A percentile compares a stretch with the other conserved stretches of the same genome.
These are phyloP conservation scores for Dissoconium aciculare DNA, from an alignment of 2,329 filamentous ascomycete species.

Conservation along the genomic window DNA sequence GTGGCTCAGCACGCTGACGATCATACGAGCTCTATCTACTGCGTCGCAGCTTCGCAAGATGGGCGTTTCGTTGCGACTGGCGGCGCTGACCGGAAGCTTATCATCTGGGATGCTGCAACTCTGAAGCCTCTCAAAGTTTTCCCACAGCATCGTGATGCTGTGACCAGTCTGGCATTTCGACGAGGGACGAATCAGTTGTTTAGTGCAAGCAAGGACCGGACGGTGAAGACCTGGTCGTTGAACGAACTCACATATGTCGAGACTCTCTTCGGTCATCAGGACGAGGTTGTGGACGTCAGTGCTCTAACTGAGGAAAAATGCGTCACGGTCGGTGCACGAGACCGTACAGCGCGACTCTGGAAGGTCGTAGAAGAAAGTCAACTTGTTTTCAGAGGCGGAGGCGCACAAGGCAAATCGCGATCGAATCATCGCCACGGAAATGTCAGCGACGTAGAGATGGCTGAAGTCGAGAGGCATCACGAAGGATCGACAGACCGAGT, in stretches of 20 bases:
- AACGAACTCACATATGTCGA: constrained; percentile 89
- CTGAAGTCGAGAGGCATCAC: constrained; percentile 35
- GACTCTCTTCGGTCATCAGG: constrained; percentile 91
- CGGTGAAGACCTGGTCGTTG: constrained; percentile 88
- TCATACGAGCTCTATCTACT: constrained; percentile 66
- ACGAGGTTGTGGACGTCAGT: constrained; percentile 71
- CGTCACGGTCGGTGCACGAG: constrained; percentile 76
- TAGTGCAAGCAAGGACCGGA: constrained; percentile 77
- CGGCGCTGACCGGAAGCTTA: constrained; percentile 66
- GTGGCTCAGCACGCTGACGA: constrained; percentile 50
- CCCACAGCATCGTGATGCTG: constrained; percentile 75
- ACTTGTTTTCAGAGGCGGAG: constrained; percentile 82
- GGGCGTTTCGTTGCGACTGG: constrained; percentile 86
- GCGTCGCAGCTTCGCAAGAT: constrained; percentile 73
- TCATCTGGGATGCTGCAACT: constrained; percentile 73
- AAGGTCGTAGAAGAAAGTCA: constrained; percentile 93
- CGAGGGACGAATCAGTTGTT: constrained; percentile 66
- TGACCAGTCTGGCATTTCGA: constrained; percentile 74
- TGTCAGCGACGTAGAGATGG: constrained; percentile 22
- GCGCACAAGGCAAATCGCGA: constrained; percentile 21
- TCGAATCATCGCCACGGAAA: constrained; percentile 35
- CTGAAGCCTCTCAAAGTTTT: constrained; percentile 71
- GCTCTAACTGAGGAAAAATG: constrained; percentile 76
- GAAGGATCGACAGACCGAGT: constrained; percentile 87
- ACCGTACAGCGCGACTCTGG: constrained; percentile 85